Conservation (phyloP, 106 monocot genomes). For the Dendrobium chrysotoxum region DNA sequence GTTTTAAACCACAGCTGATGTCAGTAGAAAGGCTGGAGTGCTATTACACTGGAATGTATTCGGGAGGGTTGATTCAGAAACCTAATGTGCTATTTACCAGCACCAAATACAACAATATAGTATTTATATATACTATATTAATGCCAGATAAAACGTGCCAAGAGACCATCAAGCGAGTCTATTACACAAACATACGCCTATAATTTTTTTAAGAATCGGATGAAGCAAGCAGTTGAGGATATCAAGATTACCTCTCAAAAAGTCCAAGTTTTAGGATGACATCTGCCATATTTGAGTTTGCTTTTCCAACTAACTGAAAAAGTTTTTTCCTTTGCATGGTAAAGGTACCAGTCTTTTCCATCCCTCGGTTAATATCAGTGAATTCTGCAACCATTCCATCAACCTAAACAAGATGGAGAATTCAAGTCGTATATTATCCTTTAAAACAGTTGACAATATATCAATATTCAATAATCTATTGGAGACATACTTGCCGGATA, state of each 20-base stretch:
- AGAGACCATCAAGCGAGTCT: background rate
- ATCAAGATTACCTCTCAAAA: slow-evolving; percentile 57
- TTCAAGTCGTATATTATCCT: background rate
- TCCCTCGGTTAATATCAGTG: slow-evolving; percentile 66
- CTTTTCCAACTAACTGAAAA: slow-evolving; percentile 71
- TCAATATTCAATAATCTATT: background rate
- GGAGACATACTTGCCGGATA: slow-evolving; percentile 42
- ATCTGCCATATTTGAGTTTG: slow-evolving; percentile 67
- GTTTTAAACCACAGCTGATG: too few relatives aligned
- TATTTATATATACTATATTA: too few relatives aligned
- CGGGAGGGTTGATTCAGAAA: too few relatives aligned
- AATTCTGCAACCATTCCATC: slow-evolving; percentile 83
- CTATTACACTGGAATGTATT: too few relatives aligned
- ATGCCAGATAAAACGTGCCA: too few relatives aligned
- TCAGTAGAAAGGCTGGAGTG: too few relatives aligned
- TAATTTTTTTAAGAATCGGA: background rate
- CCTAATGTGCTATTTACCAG: too few relatives aligned
- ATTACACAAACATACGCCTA: background rate
- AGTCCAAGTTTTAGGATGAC: slow-evolving; percentile 70
- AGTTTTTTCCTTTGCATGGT: slow-evolving; percentile 76
- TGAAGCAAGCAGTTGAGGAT: background rate
- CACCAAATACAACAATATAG: too few relatives aligned
- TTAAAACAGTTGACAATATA: background rate
- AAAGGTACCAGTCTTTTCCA: slow-evolving; percentile 80
- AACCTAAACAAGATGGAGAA: slow-evolving; percentile 35